Conservation (phyloP, 768 basidiomycete genomes). For the Wakefieldia striispora region DNA sequence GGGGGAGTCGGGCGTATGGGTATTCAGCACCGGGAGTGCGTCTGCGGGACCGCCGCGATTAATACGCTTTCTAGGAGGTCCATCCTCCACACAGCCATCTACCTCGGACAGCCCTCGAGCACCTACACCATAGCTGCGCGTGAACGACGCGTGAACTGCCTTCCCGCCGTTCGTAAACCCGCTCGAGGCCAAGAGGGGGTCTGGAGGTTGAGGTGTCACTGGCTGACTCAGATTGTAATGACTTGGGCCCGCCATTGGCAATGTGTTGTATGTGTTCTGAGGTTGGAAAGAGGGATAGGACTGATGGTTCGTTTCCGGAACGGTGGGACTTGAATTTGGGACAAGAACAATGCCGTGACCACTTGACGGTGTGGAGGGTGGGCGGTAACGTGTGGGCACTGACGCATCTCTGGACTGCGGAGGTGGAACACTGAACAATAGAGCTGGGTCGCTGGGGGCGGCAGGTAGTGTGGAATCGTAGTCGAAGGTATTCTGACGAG, state of each 20-base stretch:
- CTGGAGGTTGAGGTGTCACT: conserved; percentile 34
- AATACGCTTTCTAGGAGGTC: conserved; percentile 69
- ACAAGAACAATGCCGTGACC: conserved; percentile 60
- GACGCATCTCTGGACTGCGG: conserved; percentile 77
- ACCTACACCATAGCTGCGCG: conserved; percentile 40
- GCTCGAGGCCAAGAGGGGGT: conserved; percentile 60
- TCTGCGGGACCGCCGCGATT: conserved; percentile 50
- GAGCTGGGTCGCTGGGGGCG: conserved; percentile 61
- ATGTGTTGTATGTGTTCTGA: conserved; percentile 41
- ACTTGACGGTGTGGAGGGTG: conserved; percentile 43
- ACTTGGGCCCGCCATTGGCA: conserved; percentile 38
- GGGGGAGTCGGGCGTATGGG: conserved; percentile 50
- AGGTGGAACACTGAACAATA: conserved; percentile 39
- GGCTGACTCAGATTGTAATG: conserved; percentile 36
- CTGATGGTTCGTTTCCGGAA: conserved; percentile 38
- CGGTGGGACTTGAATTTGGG: conserved; percentile 70
- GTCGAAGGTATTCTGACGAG: conserved; percentile 29
- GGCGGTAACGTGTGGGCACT: conserved; percentile 60
- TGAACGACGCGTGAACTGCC: conserved; percentile 51
- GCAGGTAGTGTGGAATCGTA: conserved; percentile 46
- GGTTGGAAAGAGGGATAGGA: conserved; percentile 41
- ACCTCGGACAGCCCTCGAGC: conserved; percentile 37
- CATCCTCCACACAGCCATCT: conserved; percentile 46
- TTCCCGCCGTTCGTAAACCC: conserved; percentile 48
- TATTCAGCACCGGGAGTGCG: conserved; percentile 23